Evolutionary conservation across 192 early-diverging fungal species (phyloP).

Genomic region (Jimgerdemannia lactiflua): DNA sequence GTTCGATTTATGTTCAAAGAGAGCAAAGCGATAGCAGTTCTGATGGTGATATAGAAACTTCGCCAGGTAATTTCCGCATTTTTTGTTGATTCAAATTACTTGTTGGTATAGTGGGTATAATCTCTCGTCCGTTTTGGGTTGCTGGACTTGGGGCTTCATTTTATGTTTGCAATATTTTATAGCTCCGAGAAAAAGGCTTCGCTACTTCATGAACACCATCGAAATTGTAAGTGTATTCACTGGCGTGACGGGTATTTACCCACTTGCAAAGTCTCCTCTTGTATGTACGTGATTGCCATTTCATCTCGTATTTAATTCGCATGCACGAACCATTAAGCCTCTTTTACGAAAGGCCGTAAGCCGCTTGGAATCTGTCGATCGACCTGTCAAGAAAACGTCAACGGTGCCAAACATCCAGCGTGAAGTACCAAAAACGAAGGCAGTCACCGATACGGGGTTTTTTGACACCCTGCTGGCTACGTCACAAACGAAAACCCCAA

Average conservation of each 20-base stretch:
- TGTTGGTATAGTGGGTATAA: too few species aligned
- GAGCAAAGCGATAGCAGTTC: background rate
- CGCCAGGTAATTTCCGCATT: background rate
- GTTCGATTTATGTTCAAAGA: background rate
- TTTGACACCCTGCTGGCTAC: background rate
- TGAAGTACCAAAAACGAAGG: background rate
- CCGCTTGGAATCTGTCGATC: background rate
- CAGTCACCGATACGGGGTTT: background rate
- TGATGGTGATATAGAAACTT: background rate
- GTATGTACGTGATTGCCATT: too few species aligned
- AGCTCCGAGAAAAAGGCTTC: background rate
- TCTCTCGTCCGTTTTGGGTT: too few species aligned
- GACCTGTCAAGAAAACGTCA: background rate
- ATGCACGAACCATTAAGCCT: background rate
- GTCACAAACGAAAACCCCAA: background rate
- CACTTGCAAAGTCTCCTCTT: too few species aligned
- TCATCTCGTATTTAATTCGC: background rate
- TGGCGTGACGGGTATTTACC: too few species aligned
- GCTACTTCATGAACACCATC: background rate
- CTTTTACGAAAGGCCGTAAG: background rate
- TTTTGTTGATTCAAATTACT: background rate
- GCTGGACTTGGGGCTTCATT: background rate
- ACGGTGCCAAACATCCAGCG: background rate
- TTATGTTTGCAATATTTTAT: background rate
- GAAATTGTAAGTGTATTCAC: background rate